These are phyloP conservation scores for Megacollybia marginata DNA, from an alignment of 768 basidiomycete genomes.

Conservation along the genomic window DNA sequence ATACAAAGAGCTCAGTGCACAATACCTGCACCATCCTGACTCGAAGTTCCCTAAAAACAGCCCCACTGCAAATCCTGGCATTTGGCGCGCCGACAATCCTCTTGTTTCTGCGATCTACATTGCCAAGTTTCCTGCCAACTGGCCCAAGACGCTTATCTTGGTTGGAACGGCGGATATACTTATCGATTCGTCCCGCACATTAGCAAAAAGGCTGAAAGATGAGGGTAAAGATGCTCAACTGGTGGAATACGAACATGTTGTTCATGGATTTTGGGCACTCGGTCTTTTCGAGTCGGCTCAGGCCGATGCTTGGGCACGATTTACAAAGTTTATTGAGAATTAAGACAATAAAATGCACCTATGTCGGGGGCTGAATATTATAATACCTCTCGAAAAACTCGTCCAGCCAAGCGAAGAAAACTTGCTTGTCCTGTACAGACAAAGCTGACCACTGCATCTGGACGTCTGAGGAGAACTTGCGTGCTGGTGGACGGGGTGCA, in stretches of 20 bases:
- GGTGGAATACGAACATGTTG: background rate
- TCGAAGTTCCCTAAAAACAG: background rate
- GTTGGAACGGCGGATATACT: too few relatives aligned
- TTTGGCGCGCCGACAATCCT: background rate
- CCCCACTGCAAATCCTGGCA: background rate
- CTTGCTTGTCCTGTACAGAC: conserved; percentile 57
- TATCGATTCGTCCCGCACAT: too few relatives aligned
- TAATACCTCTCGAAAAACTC: conserved; percentile 60
- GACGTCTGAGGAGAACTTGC: conserved; percentile 21
- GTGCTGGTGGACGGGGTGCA: conserved; percentile 18
- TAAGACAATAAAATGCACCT: too few relatives aligned
- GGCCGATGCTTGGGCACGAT: too few relatives aligned
- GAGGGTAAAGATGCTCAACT: background rate
- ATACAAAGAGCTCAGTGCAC: background rate
- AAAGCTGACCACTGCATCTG: conserved; percentile 67
- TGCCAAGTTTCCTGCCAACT: background rate
- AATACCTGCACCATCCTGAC: background rate
- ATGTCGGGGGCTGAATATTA: background rate
- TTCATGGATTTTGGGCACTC: background rate
- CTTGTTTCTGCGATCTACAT: background rate
- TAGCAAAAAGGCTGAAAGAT: background rate
- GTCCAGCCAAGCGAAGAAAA: conserved; percentile 74
- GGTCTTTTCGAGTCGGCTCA: background rate
- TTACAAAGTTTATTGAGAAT: background rate
- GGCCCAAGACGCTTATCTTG: background rate